A percentile compares a stretch with the other conserved stretches of the same genome.
Evolutionary conservation across 495 filamentous ascomycete genomes (phyloP).

Genomic region (Hypoxylon crocopeplum): DNA sequence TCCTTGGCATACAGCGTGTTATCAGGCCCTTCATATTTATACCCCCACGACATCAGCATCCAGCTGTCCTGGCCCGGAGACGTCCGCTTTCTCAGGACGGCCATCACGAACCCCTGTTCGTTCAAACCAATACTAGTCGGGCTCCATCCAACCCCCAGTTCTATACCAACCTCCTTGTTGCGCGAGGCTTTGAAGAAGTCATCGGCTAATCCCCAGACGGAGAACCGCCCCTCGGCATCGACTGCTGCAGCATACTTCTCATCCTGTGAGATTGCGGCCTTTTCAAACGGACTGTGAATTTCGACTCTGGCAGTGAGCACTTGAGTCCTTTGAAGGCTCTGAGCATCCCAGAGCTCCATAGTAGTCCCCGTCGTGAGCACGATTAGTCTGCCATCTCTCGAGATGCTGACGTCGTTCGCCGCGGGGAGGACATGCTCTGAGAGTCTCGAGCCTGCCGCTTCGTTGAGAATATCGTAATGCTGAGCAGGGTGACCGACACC

Average conservation of each 20-base stretch:
- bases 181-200: not conserved
- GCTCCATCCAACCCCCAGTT: not conserved
- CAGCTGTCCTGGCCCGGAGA: not conserved
- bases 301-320: not conserved
- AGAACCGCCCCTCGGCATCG: not conserved
- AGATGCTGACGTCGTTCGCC: not conserved
- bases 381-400: not conserved
- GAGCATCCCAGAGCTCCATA: conserved; percentile 4
- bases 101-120: not conserved
- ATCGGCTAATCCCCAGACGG: not conserved
- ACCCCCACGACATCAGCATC: conserved; percentile 1
- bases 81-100: not conserved
- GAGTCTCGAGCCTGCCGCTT: not conserved
- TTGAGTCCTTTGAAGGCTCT: not conserved
- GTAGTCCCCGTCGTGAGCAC: not conserved
- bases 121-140: conserved; percentile 1
- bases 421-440: not conserved
- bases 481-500: not conserved
- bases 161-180: not conserved
- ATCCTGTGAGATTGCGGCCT: not conserved
- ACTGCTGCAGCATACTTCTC: not conserved
- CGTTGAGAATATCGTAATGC: not conserved
- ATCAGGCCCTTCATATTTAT: not conserved
- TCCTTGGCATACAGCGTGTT: not conserved
- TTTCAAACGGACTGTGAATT: not conserved